Evolutionary conservation across 1,284 basidiomycete genomes (phyloP).

Genomic region (Ganoderma lucidum): DNA sequence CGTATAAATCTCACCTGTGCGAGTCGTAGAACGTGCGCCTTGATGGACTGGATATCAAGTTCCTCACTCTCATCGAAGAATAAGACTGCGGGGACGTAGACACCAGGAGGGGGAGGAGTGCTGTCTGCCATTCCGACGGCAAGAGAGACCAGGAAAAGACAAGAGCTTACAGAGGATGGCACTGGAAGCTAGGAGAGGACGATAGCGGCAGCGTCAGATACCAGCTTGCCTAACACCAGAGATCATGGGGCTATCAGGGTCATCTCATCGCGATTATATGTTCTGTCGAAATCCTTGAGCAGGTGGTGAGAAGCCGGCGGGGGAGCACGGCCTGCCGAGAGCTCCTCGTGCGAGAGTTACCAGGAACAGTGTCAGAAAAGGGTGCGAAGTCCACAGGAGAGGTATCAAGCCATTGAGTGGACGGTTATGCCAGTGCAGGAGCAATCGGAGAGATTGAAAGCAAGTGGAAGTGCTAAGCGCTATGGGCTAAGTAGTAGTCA

Average conservation of each 20-base stretch:
- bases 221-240: not conserved
- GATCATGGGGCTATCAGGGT: not conserved
- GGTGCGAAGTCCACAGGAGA: not conserved
- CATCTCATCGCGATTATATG: conserved; percentile 9
- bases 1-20: conserved; percentile 54
- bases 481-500: too few relatives aligned
- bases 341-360: not conserved
- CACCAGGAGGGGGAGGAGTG: conserved; percentile 62
- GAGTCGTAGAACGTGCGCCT: conserved; percentile 71
- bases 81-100: conserved; percentile 80
- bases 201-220: not conserved
- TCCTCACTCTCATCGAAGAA: conserved; percentile 75
- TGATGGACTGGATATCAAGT: conserved; percentile 65
- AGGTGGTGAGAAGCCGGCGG: conserved; percentile 3
- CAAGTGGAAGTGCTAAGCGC: too few relatives aligned
- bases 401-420: not conserved
- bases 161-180: too few relatives aligned
- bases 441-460: not conserved
- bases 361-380: not conserved
- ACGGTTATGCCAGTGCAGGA: not conserved
- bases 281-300: not conserved
- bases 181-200: too few relatives aligned
- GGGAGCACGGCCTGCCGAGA: conserved; percentile 1
- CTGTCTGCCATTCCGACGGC: conserved; percentile 24
- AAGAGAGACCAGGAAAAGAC: not conserved